Evolutionary conservation across 345 rosid species (phyloP), one percentile per base, ranked within the genome.

Genomic region (Eucalyptus sp.): DNA sequence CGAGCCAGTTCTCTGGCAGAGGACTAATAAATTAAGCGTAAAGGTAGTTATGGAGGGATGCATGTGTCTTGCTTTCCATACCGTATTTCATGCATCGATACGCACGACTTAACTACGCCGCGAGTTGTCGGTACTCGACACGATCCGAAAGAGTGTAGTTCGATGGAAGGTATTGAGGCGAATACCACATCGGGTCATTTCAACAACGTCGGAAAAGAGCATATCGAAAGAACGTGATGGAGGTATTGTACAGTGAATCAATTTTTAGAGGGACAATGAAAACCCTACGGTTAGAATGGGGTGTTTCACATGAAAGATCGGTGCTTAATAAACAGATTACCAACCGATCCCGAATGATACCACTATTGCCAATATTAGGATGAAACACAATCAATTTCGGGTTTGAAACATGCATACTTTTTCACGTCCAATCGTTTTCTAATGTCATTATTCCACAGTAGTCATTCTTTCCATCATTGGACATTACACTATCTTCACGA

Each of bases 351-450:
- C 2, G 10, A n/a, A 64, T n/a, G 1, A 7, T 14, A 64, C 5
- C 11, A 7, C 20, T 64, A 64, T 64, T 3, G 3, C 8, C 6
- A 2, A 0, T n/a, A 15, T n/a, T 4, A 7, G 5, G 0, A 14
- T 14, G 37, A 64, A 64, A 14, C 41, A 0, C 76, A 15, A 64
- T n/a, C 37, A 14, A 64, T 64, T 64, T 7, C 15, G 3, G 18
- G 9, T 7, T n/a, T n/a, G 41, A n/a, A 64, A n/a, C 3, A 29
- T 14, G 10, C 1, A 0, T n/a, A n/a, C 9, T n/a, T n/a, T 27
- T 7, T 14, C 37, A 27, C 29, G n/a, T 64, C 16, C 18, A 7
- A 15, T 14, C 2, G 20, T 4, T 64, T n/a, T 31, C 20, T 64
- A 2, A 7, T n/a, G 76, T 7, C 76, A 14, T 14, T 7, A 4